A percentile compares a stretch with the other conserved stretches of the same genome.
Evolutionary conservation across 352 stramenopile genomes (phyloP).

Genomic region (Poterioochromonas sp.): DNA sequence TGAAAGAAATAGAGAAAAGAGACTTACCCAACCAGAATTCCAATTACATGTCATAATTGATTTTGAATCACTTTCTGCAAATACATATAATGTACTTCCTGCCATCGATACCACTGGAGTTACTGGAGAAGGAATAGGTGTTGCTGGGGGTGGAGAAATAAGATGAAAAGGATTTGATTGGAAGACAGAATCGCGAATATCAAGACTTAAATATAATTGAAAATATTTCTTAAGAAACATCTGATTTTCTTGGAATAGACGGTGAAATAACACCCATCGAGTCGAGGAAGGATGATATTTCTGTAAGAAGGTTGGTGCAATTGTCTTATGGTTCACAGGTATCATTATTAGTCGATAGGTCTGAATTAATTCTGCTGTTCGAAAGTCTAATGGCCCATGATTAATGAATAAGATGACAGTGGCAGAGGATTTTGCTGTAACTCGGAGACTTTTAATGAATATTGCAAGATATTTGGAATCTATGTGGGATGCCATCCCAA

Average conservation of each 20-base stretch:
- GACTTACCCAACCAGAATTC: constrained; percentile 43
- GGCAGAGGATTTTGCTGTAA: constrained; percentile 11
- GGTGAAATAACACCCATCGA: background rate
- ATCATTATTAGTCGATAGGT: constrained; percentile 15
- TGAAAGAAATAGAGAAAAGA: no score
- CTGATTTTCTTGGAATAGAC: background rate
- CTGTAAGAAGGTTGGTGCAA: background rate
- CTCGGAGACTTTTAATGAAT: constrained; percentile 14
- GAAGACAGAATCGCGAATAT: background rate
- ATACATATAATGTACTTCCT: background rate
- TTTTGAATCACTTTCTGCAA: background rate
- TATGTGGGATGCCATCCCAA: constrained; percentile 10
- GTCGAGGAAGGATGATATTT: constrained; percentile 15
- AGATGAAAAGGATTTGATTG: background rate
- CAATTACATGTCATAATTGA: constrained; percentile 35
- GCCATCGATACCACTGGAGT: no score
- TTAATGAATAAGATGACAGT: constrained; percentile 17
- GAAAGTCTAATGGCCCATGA: constrained; percentile 11
- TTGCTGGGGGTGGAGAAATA: background rate
- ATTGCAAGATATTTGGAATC: constrained; percentile 15
- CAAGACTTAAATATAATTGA: background rate
- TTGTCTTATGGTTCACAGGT: no score
- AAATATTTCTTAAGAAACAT: background rate
- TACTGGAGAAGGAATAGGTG: no score
- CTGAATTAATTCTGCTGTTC: constrained; percentile 14